Percentiles rank a stretch among this genome's conserved stretches.
These are phyloP conservation scores for Starmerella geochares DNA, from an alignment of 805 yeast genomes.

Conservation along the genomic window DNA sequence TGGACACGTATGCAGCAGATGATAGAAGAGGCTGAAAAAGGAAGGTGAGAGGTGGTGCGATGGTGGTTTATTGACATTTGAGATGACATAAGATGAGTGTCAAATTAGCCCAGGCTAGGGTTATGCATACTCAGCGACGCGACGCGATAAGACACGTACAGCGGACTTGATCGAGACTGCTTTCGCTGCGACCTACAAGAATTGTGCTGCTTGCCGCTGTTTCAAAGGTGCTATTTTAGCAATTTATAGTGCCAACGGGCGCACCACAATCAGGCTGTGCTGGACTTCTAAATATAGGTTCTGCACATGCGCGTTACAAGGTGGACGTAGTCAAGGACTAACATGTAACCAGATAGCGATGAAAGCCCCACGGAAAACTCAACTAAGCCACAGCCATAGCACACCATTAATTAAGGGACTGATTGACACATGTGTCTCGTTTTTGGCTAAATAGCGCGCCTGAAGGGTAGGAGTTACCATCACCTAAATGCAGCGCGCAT, in stretches of 20 bases:
- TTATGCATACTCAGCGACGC: conserved; percentile 3
- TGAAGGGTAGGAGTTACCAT: background rate
- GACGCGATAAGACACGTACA: background rate
- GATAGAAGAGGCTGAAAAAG: background rate
- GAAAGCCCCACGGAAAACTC: no score
- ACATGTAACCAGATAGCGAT: no score
- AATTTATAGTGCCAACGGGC: no score
- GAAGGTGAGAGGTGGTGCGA: conserved; percentile 1
- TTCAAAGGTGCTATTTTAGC: no score
- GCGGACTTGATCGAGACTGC: background rate
- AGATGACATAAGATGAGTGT: background rate
- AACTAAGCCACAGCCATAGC: no score
- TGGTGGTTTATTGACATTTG: conserved; percentile 4
- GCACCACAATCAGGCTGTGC: no score
- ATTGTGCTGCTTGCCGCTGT: no score
- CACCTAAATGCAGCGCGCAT: background rate
- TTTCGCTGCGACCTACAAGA: no score
- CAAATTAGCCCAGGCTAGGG: conserved; percentile 2
- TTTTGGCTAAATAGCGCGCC: no score
- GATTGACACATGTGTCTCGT: no score
- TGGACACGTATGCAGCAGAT: background rate
- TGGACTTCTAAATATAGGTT: background rate
- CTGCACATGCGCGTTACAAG: background rate
- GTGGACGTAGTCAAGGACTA: no score
- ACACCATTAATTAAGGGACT: no score